phyloP scores from a whole-genome alignment of 257 asterid genomes.

The Solanum bulbocastanum region DNA sequence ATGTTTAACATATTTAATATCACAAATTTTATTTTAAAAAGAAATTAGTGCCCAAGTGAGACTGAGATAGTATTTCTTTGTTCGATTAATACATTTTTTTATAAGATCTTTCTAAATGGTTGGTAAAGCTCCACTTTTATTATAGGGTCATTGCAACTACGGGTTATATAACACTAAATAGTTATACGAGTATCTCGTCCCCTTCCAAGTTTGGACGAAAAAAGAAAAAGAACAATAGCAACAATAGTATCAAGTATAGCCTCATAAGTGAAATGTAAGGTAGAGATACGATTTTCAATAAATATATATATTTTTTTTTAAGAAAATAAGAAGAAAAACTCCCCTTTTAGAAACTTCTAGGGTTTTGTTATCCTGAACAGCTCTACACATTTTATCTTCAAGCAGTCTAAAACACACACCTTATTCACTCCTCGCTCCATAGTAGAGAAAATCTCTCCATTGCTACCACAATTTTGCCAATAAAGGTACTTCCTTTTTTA shows the following conservation, averaged over 20 bases:
- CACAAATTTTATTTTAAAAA: rapidly evolving
- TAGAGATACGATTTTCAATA: neutral
- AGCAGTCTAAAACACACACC: no score
- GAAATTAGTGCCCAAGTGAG: neutral
- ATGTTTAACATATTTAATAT: neutral
- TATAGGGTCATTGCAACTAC: neutral
- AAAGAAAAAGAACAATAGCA: neutral
- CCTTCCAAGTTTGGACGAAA: neutral
- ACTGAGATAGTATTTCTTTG: neutral
- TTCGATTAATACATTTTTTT: neutral
- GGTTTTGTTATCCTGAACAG: conserved; percentile 47
- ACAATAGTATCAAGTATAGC: neutral
- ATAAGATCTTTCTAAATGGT: neutral
- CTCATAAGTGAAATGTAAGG: rapidly evolving
- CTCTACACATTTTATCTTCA: neutral
- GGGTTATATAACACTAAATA: neutral
- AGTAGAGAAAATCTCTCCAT: neutral
- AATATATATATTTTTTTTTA: no score
- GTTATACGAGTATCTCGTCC: no score
- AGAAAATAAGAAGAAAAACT: no score
- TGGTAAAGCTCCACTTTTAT: neutral
- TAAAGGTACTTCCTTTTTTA: neutral
- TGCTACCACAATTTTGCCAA: neutral
- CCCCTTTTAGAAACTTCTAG: conserved; percentile 26
- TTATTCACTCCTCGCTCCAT: neutral